Evolutionary conservation across 2,329 filamentous ascomycete species (phyloP).

Genomic region (Geosmithia putterillii): DNA sequence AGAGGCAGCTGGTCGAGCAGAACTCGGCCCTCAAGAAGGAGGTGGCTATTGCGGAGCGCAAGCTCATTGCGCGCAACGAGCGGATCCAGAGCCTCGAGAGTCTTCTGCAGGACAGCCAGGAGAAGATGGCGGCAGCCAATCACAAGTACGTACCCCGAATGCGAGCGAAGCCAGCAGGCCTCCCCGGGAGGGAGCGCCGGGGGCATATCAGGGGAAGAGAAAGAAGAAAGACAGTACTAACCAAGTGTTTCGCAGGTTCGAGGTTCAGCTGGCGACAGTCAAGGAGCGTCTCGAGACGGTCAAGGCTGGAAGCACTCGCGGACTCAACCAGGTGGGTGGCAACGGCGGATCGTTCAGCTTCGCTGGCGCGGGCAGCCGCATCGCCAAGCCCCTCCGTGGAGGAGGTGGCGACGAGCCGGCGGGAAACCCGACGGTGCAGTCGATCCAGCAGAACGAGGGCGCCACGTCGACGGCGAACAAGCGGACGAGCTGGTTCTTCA

Average conservation of each 20-base stretch:
- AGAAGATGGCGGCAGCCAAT: constrained; percentile 94
- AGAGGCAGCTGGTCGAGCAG: constrained; percentile 94
- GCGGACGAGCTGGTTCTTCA: constrained; percentile 65
- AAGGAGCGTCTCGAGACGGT: constrained; percentile 96
- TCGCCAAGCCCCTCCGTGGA: constrained; percentile 57
- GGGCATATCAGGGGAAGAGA: not conserved
- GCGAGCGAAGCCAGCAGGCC: not conserved
- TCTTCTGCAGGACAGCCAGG: constrained; percentile 90
- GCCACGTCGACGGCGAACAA: constrained; percentile 31
- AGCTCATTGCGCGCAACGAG: constrained; percentile 92
- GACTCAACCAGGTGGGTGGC: constrained; percentile 54
- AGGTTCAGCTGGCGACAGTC: constrained; percentile 90
- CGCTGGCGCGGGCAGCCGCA: constrained; percentile 48
- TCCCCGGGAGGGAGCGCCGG: not conserved
- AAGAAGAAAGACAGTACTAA: constrained; percentile 11
- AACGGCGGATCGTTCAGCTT: constrained; percentile 59
- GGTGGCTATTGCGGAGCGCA: constrained; percentile 94
- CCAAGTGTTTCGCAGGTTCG: constrained; percentile 53
- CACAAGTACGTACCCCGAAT: constrained; percentile 60
- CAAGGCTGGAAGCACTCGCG: constrained; percentile 82
- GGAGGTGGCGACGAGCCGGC: constrained; percentile 34
- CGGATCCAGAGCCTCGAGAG: constrained; percentile 89
- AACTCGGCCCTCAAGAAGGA: constrained; percentile 98
- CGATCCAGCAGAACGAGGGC: constrained; percentile 46
- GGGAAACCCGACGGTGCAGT: constrained; percentile 42